phyloP scores from a whole-genome alignment of 2,329 filamentous ascomycete species.

The Fusarium sp. region DNA sequence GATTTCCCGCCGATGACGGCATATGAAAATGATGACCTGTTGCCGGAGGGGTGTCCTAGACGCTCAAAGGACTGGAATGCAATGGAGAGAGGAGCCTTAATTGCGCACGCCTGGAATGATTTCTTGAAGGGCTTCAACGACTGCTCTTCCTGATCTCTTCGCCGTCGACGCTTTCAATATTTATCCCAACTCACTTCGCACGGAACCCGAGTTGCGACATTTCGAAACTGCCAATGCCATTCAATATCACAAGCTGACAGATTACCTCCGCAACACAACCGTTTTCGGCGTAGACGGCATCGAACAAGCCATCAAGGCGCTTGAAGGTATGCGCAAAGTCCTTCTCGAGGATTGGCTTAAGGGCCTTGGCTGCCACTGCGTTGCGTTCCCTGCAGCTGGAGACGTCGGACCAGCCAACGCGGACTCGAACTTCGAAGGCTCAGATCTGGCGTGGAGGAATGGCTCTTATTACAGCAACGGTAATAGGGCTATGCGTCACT shows the following conservation, averaged over 20 bases:
- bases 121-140: conserved; percentile 20
- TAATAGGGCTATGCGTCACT: conserved; percentile 64
- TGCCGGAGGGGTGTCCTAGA: conserved; percentile 45
- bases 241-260: conserved; percentile 8
- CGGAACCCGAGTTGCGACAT: conserved; percentile 9
- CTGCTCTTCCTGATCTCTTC: conserved; percentile 45
- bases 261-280: conserved; percentile 21
- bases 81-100: conserved; percentile 39
- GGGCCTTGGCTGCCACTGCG: conserved; percentile 53
- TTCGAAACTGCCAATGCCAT: conserved; percentile 13
- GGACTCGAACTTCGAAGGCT: conserved; percentile 49
- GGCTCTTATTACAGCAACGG: conserved; percentile 67
- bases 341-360: conserved; percentile 65
- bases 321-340: conserved; percentile 59
- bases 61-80: conserved; percentile 58
- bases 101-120: conserved; percentile 37
- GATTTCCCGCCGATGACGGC: conserved; percentile 60
- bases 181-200: conserved; percentile 46
- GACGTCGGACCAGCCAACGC: conserved; percentile 63
- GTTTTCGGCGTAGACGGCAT: conserved; percentile 59
- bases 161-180: conserved; percentile 55
- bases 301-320: conserved; percentile 54
- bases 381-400: conserved; percentile 63
- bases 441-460: conserved; percentile 45
- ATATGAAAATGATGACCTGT: conserved; percentile 58